Conservation (phyloP, 2,329 filamentous ascomycete genomes). For the Fusarium ambrosium region DNA sequence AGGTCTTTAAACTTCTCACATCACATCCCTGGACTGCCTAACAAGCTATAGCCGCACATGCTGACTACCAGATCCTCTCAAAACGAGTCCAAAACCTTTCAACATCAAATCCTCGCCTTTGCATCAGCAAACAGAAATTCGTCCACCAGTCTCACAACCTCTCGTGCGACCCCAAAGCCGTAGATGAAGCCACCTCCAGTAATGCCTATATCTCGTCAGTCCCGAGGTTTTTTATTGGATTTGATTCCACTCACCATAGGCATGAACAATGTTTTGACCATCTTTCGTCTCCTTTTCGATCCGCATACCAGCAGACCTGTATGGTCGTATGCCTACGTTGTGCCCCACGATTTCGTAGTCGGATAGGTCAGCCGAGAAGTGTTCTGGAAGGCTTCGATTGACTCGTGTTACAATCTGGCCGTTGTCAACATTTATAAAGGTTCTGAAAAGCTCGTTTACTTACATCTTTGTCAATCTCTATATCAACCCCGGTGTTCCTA, state of each 20-base stretch:
- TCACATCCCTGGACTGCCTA: too few relatives aligned
- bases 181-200: conserved; percentile 21
- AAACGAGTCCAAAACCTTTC: neutral
- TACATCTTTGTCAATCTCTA: neutral
- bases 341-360: conserved; percentile 9
- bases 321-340: neutral
- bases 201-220: conserved; percentile 6
- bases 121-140: neutral
- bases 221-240: neutral
- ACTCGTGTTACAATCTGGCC: neutral
- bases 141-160: neutral
- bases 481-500: neutral
- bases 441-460: neutral
- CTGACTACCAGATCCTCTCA: too few relatives aligned
- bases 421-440: neutral
- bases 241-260: conserved; percentile 1
- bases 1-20: too few relatives aligned
- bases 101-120: neutral
- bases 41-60: too few relatives aligned
- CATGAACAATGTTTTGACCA: conserved; percentile 19
- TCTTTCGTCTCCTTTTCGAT: conserved; percentile 3
- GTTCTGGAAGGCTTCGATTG: neutral
- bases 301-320: neutral
- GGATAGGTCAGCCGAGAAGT: neutral
- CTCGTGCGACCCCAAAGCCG: conserved; percentile 4